Base-by-base conservation (phyloP, 495 filamentous ascomycete species). In the Penicillium coffeae region DNA sequence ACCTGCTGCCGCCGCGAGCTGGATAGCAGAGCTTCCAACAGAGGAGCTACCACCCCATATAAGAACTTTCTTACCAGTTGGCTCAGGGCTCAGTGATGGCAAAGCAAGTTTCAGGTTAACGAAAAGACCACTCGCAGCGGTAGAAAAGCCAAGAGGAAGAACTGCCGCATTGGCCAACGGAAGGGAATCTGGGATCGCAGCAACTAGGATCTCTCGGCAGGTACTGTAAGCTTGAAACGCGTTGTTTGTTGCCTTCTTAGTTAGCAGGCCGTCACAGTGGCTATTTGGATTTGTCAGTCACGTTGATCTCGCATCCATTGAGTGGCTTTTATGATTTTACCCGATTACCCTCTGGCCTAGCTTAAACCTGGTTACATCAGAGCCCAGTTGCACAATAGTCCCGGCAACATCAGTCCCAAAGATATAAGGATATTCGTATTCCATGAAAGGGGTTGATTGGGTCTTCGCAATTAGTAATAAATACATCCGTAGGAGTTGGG, bases 61-160 rank as follows among this genome's bases (percentile, higher is more conserved):
- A 1, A 74, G 42, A 13, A 74, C 41, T 13, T 40, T 63, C 27
- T 65, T 60, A 2, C 53, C 54, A 15, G 37, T 42, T 6, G 52
- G 21, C 13, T 55, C 40, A 15, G 62, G 43, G 25, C 52, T 42
- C 1, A 56, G 20, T 35, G 60, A 30, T 44, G 58, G 56, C 41
- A 52, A 19, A 52, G 59, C 48, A 34, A 62, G 39, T 1, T 51
- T 62, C 4, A 79, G 67, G 27, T 68, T 55, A 25, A 57, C 57
- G 49, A 70, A 79, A 15, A 83, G 59, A 0, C 65, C 73, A 18
- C 56, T 62, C 2, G 72, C 64, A 9, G 78, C 75, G 2, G 79
- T 81, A 0, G 69, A 66, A 20, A 76, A 48, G 1, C 61, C 63
- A 12, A 79, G 60, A 1, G 78, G 76, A 3, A 81, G 59, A 2